Base-by-base conservation (phyloP, 768 basidiomycete species). In the Boletus reticulatus region DNA sequence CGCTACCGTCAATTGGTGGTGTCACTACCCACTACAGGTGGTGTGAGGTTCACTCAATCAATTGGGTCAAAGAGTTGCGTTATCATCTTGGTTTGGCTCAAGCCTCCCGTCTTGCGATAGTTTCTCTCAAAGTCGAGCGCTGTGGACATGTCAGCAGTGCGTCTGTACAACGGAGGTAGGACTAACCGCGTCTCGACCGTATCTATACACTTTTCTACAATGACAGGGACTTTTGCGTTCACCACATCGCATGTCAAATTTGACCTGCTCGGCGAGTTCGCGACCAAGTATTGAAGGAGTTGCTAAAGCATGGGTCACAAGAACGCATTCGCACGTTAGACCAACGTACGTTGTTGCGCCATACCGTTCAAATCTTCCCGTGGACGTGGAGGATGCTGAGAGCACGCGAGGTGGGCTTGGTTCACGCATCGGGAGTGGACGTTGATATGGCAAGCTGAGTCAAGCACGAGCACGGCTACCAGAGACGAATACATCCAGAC, bases 231-330 rank as follows among this genome's bases (percentile, higher is more conserved):
- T 53, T n/a, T 77, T 76, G 19, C 84, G 82, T 19, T 85, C 82
- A 24, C 76, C 80, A 43, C n/a, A 81, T 56, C 74, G 77, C 19
- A 79, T 73, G 64, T 93, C 92, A 1, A 82, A 79, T 34, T 73
- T 80, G 14, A 91, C 89, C 69, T 99, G 97, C 49, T 96, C 93
- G 24, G 77, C 72, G 14, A 99, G 81, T 54, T 92, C 87, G 48
- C 92, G 85, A 22, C 96, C 96, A 65, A 99, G 98, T 83, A 98
- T 91, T 1, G n/a, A n/a, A n/a, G n/a, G n/a, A n/a, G n/a, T 93
- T 90, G 60, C 32, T 53, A 45, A 52, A 52, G n/a, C 6, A 12
- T 68, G n/a, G 64, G 64, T 13, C 29, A 24, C 36, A 57, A 19
- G 49, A 66, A 34, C 67, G 59, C 46, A n/a, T 60, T 12, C 22